phyloP scores from a whole-genome alignment of 169 alveolate species.

The Babesia bovis region DNA sequence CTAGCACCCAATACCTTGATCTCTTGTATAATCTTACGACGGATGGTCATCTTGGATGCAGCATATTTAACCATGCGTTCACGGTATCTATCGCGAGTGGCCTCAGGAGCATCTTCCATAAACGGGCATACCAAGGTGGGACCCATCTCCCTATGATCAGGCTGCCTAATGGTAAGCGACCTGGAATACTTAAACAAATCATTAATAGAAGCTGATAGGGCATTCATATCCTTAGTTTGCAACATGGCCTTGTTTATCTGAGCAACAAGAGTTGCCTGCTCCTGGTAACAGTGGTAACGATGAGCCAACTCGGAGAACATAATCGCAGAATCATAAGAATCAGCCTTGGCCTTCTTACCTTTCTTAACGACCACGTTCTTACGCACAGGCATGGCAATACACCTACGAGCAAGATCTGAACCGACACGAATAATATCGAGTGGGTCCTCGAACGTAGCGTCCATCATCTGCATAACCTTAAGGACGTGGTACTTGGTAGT shows the following conservation, averaged over 20 bases:
- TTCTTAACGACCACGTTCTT: neutral
- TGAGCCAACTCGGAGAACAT: slow-evolving; percentile 63
- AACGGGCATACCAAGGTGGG: slow-evolving; percentile 57
- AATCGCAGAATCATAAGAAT: slow-evolving; percentile 22
- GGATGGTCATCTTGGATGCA: neutral
- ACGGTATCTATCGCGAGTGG: slow-evolving; percentile 27
- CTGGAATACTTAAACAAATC: slow-evolving; percentile 21
- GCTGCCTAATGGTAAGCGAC: slow-evolving; percentile 39
- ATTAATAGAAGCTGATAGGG: neutral
- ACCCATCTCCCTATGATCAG: slow-evolving; percentile 17
- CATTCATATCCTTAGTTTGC: slow-evolving; percentile 5
- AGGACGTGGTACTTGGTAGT: slow-evolving; percentile 36
- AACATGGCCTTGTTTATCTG: slow-evolving; percentile 21
- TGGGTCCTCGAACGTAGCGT: slow-evolving; percentile 71
- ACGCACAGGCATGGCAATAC: slow-evolving; percentile 43
- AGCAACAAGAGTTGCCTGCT: slow-evolving; percentile 29
- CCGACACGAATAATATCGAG: slow-evolving; percentile 69
- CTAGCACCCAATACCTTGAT: neutral
- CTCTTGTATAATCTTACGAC: neutral
- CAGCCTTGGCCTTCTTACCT: neutral
- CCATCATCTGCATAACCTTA: slow-evolving; percentile 57
- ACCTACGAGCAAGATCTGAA: slow-evolving; percentile 73
- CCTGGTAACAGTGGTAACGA: slow-evolving; percentile 60
- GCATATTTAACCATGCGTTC: slow-evolving; percentile 35
- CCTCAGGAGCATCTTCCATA: slow-evolving; percentile 65